These are phyloP conservation scores for Penicillium paradoxum DNA, from an alignment of 495 filamentous ascomycete species.

Conservation along the genomic window DNA sequence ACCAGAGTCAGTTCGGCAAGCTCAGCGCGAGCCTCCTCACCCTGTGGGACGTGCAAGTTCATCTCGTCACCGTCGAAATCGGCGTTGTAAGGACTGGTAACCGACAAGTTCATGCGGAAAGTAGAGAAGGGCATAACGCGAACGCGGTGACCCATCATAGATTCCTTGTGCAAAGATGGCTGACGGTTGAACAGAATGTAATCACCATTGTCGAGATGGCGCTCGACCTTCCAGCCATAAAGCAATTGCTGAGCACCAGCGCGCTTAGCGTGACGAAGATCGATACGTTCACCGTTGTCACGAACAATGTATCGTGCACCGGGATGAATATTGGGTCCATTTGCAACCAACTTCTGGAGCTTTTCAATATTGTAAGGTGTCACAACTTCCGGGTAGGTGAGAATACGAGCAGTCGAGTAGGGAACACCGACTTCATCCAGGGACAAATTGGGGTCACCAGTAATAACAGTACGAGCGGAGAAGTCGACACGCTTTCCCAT, in stretches of 20 bases:
- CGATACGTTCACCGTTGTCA: slow-evolving; percentile 84
- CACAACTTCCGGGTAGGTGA: slow-evolving; percentile 96
- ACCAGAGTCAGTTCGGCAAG: slow-evolving; percentile 92
- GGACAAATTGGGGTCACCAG: slow-evolving; percentile 92
- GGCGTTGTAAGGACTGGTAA: slow-evolving; percentile 97
- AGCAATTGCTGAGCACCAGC: slow-evolving; percentile 77
- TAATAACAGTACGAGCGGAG: slow-evolving; percentile 98
- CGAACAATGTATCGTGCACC: slow-evolving; percentile 94
- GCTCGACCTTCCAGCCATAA: slow-evolving; percentile 97
- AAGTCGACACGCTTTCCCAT: slow-evolving; percentile 99
- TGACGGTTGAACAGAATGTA: slow-evolving; percentile 99
- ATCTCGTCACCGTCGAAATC: slow-evolving; percentile 99
- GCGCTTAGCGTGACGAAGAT: slow-evolving; percentile 85
- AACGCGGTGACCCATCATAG: slow-evolving; percentile 99
- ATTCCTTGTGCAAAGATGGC: slow-evolving; percentile 97
- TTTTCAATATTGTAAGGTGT: slow-evolving; percentile 97
- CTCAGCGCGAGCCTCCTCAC: slow-evolving; percentile 92
- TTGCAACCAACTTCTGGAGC: slow-evolving; percentile 79
- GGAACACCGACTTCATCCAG: slow-evolving; percentile 97
- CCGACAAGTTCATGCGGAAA: slow-evolving; percentile 93
- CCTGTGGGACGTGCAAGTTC: slow-evolving; percentile 98
- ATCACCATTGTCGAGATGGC: slow-evolving; percentile 91
- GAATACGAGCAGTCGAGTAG: slow-evolving; percentile 74
- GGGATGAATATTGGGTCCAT: slow-evolving; percentile 90
- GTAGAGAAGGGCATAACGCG: slow-evolving; percentile 98